These are phyloP conservation scores for Physcomitrium patens DNA, from an alignment of 225 moss, liverwort and hornwort genomes.

Conservation along the genomic window DNA sequence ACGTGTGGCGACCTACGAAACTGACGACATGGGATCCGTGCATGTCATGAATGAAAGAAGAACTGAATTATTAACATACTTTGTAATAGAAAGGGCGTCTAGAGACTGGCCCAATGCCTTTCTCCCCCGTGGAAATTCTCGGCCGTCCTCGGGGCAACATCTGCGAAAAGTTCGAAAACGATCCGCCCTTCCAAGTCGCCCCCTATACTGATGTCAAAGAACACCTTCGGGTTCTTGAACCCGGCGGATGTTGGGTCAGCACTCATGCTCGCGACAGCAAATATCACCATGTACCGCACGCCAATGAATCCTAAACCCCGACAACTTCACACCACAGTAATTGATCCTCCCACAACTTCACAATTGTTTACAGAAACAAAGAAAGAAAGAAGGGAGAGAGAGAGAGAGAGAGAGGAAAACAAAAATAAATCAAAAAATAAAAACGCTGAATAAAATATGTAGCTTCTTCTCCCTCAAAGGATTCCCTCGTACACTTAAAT, in stretches of 20 bases:
- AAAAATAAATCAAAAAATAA: neutral
- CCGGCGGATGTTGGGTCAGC: constrained; percentile 28
- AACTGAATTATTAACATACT: constrained; percentile 34
- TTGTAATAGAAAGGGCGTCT: constrained; percentile 54
- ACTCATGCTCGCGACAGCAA: constrained; percentile 24
- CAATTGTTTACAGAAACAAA: neutral
- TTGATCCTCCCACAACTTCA: neutral
- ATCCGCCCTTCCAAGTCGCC: constrained; percentile 73
- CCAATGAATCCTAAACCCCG: constrained; percentile 11
- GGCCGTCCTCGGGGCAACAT: constrained; percentile 71
- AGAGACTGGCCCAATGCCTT: constrained; percentile 49
- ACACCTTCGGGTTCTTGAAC: constrained; percentile 58
- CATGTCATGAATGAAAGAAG: constrained; percentile 19
- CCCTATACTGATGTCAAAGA: constrained; percentile 81
- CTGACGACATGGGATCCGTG: constrained; percentile 24
- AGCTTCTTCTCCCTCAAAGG: constrained; percentile 58
- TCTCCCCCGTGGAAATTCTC: constrained; percentile 90
- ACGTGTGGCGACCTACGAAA: neutral
- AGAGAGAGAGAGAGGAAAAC: neutral
- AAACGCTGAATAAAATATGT: too few relatives aligned
- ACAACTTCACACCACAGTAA: neutral
- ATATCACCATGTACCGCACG: constrained; percentile 9
- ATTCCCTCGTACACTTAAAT: constrained; percentile 37
- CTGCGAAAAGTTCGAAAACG: constrained; percentile 81
- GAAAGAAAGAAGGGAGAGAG: too few relatives aligned